phyloP scores from a whole-genome alignment of 495 filamentous ascomycete genomes.

The Talaromyces stipitatus region DNA sequence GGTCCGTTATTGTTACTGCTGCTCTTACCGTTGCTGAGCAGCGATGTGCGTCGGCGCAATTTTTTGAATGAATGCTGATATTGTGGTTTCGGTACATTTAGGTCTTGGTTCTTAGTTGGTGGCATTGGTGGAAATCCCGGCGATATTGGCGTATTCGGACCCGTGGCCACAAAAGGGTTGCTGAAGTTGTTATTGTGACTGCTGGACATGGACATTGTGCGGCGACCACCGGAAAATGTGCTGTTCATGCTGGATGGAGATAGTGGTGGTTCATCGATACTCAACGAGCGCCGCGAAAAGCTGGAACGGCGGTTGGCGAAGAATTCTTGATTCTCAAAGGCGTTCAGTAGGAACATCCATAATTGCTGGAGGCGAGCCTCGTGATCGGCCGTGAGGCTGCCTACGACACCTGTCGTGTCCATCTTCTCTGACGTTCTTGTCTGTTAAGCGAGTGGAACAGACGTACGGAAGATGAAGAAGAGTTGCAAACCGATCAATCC shows the following conservation, averaged over 20 bases:
- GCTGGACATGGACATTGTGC: conserved; percentile 40
- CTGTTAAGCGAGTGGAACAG: too few relatives aligned
- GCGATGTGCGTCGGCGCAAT: conserved; percentile 13
- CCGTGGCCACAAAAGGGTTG: background rate
- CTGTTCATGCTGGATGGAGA: conserved; percentile 68
- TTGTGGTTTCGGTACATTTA: background rate
- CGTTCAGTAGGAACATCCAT: conserved; percentile 66
- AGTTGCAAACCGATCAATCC: background rate
- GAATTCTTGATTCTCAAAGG: conserved; percentile 52
- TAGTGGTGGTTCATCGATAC: conserved; percentile 18
- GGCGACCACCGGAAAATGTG: conserved; percentile 33
- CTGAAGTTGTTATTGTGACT: conserved; percentile 48
- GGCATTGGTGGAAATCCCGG: conserved; percentile 6
- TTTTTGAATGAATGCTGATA: conserved; percentile 10
- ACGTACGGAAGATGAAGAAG: background rate
- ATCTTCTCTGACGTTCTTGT: background rate
- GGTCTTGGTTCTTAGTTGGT: background rate
- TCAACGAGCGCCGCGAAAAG: conserved; percentile 14
- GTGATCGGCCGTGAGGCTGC: conserved; percentile 75
- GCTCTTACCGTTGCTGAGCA: conserved; percentile 7
- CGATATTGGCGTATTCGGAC: background rate
- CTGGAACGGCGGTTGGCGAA: conserved; percentile 9
- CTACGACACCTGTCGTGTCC: conserved; percentile 59
- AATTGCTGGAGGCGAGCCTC: conserved; percentile 76
- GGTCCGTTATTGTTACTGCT: background rate